A percentile compares a stretch with the other conserved stretches of the same genome.
These are phyloP conservation scores for Alternaria consortialis DNA, from an alignment of 2,329 filamentous ascomycete genomes.

Conservation along the genomic window DNA sequence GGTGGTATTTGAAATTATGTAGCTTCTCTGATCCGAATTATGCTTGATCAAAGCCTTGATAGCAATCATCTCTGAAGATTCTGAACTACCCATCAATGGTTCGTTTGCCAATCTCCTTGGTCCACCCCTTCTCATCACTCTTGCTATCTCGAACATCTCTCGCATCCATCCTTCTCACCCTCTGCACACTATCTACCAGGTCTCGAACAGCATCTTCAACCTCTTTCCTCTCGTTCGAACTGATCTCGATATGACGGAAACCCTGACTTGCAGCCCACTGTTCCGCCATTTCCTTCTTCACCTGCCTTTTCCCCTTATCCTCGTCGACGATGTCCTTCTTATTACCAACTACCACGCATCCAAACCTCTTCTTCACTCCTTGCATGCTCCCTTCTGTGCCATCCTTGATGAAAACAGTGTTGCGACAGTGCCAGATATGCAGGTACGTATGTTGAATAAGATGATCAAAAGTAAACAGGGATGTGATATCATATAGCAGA, in stretches of 20 bases:
- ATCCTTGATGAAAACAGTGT: slow-evolving; percentile 2
- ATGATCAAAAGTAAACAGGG: slow-evolving; percentile 28
- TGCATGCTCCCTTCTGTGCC: not conserved
- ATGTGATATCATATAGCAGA: slow-evolving; percentile 43
- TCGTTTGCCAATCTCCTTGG: not conserved
- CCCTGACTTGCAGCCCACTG: slow-evolving; percentile 39
- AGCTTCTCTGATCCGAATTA: not conserved
- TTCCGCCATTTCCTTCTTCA: slow-evolving; percentile 26
- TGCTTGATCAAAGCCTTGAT: not conserved
- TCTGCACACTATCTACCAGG: slow-evolving; percentile 25
- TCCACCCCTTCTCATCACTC: not conserved
- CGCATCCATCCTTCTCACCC: slow-evolving; percentile 17
- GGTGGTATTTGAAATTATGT: slow-evolving; percentile 1
- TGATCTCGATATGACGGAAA: slow-evolving; percentile 31
- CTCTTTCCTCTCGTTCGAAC: slow-evolving; percentile 12
- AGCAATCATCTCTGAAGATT: not conserved
- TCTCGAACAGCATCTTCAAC: slow-evolving; percentile 25
- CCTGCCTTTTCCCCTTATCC: slow-evolving; percentile 16
- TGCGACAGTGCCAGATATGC: slow-evolving; percentile 24
- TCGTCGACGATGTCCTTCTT: slow-evolving; percentile 31
- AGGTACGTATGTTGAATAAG: slow-evolving; percentile 31
- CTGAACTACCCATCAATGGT: not conserved
- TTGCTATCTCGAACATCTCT: slow-evolving; percentile 9
- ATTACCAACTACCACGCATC: slow-evolving; percentile 40
- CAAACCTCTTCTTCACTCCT: slow-evolving; percentile 29